phyloP scores from a whole-genome alignment of 192 early-diverging fungal genomes.

The Podila clonocystis region DNA sequence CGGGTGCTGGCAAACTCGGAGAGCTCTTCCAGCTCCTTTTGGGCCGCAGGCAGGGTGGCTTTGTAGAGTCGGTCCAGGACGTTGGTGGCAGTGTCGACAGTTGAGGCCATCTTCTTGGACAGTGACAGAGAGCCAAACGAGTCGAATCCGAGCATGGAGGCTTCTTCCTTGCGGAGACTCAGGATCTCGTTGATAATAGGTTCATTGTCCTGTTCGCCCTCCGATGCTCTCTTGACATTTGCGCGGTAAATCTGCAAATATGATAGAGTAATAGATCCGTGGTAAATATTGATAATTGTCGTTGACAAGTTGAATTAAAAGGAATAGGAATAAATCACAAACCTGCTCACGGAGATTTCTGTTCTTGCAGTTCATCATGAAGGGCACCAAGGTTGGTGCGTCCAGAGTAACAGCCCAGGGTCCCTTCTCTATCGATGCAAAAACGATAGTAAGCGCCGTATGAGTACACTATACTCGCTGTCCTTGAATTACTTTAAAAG shows the following conservation, averaged over 20 bases:
- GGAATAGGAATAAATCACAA: background rate
- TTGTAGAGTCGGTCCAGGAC: constrained; percentile 56
- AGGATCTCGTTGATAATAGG: constrained; percentile 66
- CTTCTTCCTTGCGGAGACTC: constrained; percentile 60
- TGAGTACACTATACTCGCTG: background rate
- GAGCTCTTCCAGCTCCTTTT: constrained; percentile 53
- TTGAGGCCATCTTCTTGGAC: constrained; percentile 66
- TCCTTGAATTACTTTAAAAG: background rate
- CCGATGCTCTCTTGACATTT: constrained; percentile 60
- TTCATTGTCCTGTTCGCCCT: constrained; percentile 60
- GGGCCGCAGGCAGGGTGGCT: constrained; percentile 55
- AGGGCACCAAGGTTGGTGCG: constrained; percentile 58
- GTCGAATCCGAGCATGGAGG: constrained; percentile 57
- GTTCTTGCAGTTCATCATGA: constrained; percentile 68
- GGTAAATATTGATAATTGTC: background rate
- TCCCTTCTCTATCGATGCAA: constrained; percentile 31
- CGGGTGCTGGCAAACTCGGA: constrained; percentile 55
- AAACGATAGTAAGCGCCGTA: background rate
- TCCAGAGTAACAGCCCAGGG: constrained; percentile 67
- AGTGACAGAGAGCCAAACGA: constrained; percentile 63
- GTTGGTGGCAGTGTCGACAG: constrained; percentile 48
- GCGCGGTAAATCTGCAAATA: constrained; percentile 56
- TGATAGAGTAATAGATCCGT: background rate
- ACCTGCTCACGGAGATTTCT: constrained; percentile 61
- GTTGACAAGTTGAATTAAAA: background rate